Base-by-base conservation (phyloP, 2,329 filamentous ascomycete species). In the Aquanectria penicillioides region DNA sequence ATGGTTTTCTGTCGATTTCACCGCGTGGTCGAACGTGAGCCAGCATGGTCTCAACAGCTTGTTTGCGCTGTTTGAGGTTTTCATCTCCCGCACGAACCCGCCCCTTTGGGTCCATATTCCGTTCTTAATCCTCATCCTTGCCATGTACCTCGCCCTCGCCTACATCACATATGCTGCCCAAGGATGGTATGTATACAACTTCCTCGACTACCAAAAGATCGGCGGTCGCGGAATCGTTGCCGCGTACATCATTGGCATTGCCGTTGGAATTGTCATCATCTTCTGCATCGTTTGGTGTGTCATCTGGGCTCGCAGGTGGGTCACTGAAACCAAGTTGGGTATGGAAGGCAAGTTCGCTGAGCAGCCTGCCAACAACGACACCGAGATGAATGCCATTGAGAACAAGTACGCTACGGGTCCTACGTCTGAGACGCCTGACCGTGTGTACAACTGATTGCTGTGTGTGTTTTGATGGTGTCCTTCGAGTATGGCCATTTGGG, bases 1-100 rank as follows among this genome's bases (percentile, higher is more conserved):
- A 1, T 89, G 85, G 81, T 88, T 83, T 71, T 58, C 77, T 1
- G 70, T 68, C 5, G 61, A 65, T n/a, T 90, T 86, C 66, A 68
- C 74, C 6, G 82, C 81, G 11, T 92, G 88, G 87, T 81, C 77
- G 67, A 90, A 91, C 73, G 78, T 92, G 65, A 91, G 89, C 34
- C 83, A 91, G 74, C 93, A 97, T 75, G 89, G 80, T 17, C 77
- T 96, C 50, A 96, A 96, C 78, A 83, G 85, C 43, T 73, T 81
- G 49, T 93, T 92, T 72, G 90, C 90, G 1, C 78, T 94, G n/a
- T 84, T 93, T 68, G 92, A 96, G 77, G 83, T 95, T 66, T 22
- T 89, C 18, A 66, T 95, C 28, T 81, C 92, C 2, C 83, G 91
- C 33, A 91, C 89, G 3, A 78, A 80, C 6, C 84, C 86, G 10